Evolutionary conservation across 768 basidiomycete species (phyloP).

Genomic region (Serendipita sp.): DNA sequence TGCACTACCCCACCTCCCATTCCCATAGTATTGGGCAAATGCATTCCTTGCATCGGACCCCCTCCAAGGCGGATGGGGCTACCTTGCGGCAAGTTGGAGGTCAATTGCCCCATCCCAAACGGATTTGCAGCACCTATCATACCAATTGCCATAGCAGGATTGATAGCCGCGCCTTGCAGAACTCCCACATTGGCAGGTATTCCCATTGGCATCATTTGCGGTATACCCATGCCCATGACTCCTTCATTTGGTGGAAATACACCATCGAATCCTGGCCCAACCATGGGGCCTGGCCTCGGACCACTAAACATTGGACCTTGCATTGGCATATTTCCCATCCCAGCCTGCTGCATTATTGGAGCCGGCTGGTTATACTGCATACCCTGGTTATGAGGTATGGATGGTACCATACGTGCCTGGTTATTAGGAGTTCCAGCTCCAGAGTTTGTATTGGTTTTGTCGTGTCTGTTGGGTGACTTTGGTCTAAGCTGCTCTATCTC

Average conservation of each 20-base stretch:
- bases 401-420: conserved; percentile 12
- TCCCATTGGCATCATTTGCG: neutral
- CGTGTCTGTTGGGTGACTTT: conserved; percentile 45
- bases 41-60: neutral
- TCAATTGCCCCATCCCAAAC: too few relatives aligned
- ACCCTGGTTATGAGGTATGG: conserved; percentile 10
- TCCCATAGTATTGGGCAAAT: conserved; percentile 1
- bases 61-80: neutral
- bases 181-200: neutral
- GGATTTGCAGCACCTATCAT: neutral
- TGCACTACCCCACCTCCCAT: neutral
- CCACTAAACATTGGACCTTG: neutral
- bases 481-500: conserved; percentile 77
- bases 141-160: neutral
- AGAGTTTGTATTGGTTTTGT: neutral
- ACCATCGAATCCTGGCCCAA: neutral
- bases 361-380: conserved; percentile 14
- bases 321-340: neutral
- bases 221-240: neutral
- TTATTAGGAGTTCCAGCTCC: conserved; percentile 6
- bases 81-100: neutral
- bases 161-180: neutral
- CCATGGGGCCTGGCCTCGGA: neutral
- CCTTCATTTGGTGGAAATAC: neutral
- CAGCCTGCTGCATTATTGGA: conserved; percentile 10